Percentiles rank a stretch among this genome's conserved stretches.
Conservation (phyloP, 345 rosid genomes). For the Noccaea bulbosa region DNA sequence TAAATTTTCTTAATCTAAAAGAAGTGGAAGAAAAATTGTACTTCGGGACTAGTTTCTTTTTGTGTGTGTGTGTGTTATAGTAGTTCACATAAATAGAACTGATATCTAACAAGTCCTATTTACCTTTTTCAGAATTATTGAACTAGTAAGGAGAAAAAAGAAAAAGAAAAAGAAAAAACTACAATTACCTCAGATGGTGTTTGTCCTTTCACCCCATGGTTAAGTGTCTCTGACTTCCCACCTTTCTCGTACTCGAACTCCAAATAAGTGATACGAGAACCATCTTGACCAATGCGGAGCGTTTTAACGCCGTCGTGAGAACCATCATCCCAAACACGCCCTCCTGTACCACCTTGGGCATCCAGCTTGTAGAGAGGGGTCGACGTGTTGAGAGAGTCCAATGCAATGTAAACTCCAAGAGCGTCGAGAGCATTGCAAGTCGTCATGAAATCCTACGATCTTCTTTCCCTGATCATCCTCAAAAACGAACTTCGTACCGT, state of each 20-base stretch:
- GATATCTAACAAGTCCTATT: no score
- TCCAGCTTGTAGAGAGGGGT: conserved; percentile 24
- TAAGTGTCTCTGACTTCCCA: not conserved
- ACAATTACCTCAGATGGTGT: conserved; percentile 13
- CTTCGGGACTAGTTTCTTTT: no score
- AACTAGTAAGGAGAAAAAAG: no score
- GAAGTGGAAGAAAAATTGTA: no score
- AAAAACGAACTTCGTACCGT: conserved; percentile 21
- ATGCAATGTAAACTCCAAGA: conserved; percentile 23
- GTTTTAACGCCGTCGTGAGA: conserved; percentile 1
- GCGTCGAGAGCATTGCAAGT: conserved; percentile 1
- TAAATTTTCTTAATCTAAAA: no score
- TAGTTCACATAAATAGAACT: no score
- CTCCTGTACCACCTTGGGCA: conserved; percentile 29
- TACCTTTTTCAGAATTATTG: no score
- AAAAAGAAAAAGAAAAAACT: no score
- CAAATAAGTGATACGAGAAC: conserved; percentile 22
- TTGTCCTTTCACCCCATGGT: conserved; percentile 18
- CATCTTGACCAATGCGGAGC: conserved; percentile 11
- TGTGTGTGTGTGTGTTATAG: no score
- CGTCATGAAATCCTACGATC: conserved; percentile 29
- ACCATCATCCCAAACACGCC: conserved; percentile 32
- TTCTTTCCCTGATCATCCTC: conserved; percentile 9
- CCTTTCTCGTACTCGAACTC: conserved; percentile 24
- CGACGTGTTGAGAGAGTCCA: not conserved